A percentile compares a stretch with the other conserved stretches of the same genome.
phyloP scores from a whole-genome alignment of 495 filamentous ascomycete genomes.

The Thozetella sp. region DNA sequence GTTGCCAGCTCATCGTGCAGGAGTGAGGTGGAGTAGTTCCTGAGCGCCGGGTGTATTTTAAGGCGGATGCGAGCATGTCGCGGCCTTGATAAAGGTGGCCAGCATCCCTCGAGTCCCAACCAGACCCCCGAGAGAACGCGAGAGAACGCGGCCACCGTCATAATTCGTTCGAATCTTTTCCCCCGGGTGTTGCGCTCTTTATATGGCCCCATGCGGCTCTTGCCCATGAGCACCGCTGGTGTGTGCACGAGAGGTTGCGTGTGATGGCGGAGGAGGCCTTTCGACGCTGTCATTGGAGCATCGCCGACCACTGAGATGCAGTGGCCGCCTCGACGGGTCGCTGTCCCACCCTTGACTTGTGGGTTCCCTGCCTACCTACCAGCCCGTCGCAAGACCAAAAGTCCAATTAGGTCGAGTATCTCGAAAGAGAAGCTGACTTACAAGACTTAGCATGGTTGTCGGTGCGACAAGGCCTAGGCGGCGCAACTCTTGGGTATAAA shows the following conservation, averaged over 20 bases:
- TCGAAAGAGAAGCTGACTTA: conserved; percentile 10
- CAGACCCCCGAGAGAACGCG: neutral
- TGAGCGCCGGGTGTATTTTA: conserved; percentile 23
- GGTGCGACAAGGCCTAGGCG: conserved; percentile 11
- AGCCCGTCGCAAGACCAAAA: conserved; percentile 2
- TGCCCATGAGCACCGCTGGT: conserved; percentile 12
- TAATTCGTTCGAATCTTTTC: neutral
- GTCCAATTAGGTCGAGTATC: conserved; percentile 22
- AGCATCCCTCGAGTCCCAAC: neutral
- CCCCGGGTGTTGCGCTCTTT: neutral
- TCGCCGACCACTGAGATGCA: conserved; percentile 17
- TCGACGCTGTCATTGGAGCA: conserved; percentile 28
- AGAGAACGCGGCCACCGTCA: neutral
- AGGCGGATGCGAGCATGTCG: conserved; percentile 8
- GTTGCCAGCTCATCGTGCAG: conserved; percentile 42
- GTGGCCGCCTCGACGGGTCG: conserved; percentile 29
- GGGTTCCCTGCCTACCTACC: conserved; percentile 15
- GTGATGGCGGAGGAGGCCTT: conserved; percentile 18
- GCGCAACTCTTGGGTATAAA: conserved; percentile 1
- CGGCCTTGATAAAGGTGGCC: conserved; percentile 1
- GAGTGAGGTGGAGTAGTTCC: conserved; percentile 25
- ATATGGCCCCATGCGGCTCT: conserved; percentile 10
- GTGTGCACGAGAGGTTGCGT: conserved; percentile 13
- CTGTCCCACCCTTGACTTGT: conserved; percentile 16
- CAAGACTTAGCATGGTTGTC: conserved; percentile 7